phyloP scores from a whole-genome alignment of 208 protist species.

The Trichomonas gallinae region DNA sequence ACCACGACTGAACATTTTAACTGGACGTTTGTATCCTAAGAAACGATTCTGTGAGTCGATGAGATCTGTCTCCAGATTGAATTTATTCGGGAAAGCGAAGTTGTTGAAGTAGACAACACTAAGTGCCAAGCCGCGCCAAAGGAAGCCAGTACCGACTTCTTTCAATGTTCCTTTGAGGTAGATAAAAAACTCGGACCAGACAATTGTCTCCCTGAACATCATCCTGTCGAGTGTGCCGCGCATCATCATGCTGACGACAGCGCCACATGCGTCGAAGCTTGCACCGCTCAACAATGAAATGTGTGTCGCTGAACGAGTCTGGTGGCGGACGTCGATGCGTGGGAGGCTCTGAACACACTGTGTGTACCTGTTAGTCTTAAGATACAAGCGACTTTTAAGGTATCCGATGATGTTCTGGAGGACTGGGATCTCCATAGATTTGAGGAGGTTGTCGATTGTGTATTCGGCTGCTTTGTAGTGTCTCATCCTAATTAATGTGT shows the following conservation, averaged over 20 bases:
- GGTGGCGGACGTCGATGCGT: background rate
- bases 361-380: background rate
- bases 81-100: no score
- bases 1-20: background rate
- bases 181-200: background rate
- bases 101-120: background rate
- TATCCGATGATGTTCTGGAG: background rate
- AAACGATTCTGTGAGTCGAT: background rate
- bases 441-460: background rate
- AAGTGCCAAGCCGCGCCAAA: background rate
- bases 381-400: background rate
- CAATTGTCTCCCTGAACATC: background rate
- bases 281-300: background rate
- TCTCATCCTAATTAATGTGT: background rate
- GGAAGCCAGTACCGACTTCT: background rate
- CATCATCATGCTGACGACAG: background rate
- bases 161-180: background rate
- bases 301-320: background rate
- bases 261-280: background rate
- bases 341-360: background rate
- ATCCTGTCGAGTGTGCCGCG: no score
- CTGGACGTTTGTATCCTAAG: background rate
- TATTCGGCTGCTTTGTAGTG: background rate
- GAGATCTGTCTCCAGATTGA: background rate
- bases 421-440: background rate